Percentiles rank a stretch among this genome's conserved stretches.
These are phyloP conservation scores for Nicotiana tabacum DNA, from an alignment of 257 asterid genomes.

Conservation along the genomic window DNA sequence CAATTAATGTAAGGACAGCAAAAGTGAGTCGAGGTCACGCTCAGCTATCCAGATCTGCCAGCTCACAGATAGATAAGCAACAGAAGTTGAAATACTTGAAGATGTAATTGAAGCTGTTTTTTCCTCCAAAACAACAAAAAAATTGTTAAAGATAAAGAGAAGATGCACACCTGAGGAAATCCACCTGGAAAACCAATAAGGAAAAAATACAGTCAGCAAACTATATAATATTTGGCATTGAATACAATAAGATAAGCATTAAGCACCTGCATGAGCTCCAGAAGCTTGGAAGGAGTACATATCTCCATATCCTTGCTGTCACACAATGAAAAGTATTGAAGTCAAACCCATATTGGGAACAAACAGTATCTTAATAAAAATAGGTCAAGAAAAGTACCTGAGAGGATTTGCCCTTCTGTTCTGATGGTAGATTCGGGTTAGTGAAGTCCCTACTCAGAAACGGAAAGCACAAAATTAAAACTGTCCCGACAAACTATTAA, in stretches of 20 bases:
- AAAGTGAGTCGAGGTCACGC: neutral
- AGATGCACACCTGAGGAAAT: constrained; percentile 76
- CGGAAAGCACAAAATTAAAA: constrained; percentile 17
- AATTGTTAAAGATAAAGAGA: neutral
- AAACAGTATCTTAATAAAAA: constrained; percentile 8
- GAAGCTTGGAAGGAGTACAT: constrained; percentile 33
- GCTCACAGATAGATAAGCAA: neutral
- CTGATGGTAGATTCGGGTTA: constrained; percentile 89
- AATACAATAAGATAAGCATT: neutral
- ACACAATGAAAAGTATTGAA: constrained; percentile 17
- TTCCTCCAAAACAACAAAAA: too few species aligned
- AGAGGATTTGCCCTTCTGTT: constrained; percentile 88
- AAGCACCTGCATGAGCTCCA: constrained; percentile 48
- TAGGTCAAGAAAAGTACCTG: constrained; percentile 58
- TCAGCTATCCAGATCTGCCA: neutral
- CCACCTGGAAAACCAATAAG: constrained; percentile 49
- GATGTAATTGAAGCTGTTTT: too few species aligned
- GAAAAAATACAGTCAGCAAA: constrained; percentile 9
- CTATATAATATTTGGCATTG: neutral
- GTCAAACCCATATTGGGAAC: neutral
- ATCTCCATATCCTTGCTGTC: constrained; percentile 80
- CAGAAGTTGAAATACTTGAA: neutral
- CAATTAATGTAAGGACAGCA: neutral
- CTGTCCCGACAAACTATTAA: constrained; percentile 14
- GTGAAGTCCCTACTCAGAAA: constrained; percentile 78